These are phyloP conservation scores for Gossypioides kirkii DNA, from an alignment of 345 rosid species.

Conservation along the genomic window DNA sequence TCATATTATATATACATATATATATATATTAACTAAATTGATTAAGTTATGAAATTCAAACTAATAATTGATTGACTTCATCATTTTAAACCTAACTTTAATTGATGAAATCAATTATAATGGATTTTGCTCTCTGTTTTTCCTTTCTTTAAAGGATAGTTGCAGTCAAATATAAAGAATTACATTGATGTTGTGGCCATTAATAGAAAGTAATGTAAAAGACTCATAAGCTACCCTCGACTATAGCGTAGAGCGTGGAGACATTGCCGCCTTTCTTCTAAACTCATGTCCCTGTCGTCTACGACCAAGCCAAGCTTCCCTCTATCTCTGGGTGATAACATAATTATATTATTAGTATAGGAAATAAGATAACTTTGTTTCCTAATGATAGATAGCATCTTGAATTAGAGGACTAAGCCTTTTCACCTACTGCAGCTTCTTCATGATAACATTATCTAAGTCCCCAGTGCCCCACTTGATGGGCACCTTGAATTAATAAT, in stretches of 20 bases:
- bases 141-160: too few species aligned
- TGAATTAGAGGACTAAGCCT: not conserved
- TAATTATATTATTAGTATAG: not conserved
- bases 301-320: not conserved
- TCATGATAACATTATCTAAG: not conserved
- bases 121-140: too few species aligned
- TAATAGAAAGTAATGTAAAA: conserved; percentile 15
- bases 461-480: not conserved
- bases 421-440: not conserved
- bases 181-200: conserved; percentile 1
- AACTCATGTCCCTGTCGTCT: not conserved
- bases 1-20: too few species aligned
- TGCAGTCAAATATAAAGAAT: too few species aligned
- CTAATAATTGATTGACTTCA: too few species aligned
- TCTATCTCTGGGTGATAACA: not conserved
- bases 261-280: not conserved
- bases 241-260: too few species aligned
- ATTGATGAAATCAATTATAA: too few species aligned
- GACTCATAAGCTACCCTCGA: not conserved
- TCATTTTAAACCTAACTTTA: too few species aligned
- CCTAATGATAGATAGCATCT: too few species aligned
- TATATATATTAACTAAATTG: too few species aligned
- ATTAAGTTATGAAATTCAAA: too few species aligned
- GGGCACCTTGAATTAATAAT: not conserved
- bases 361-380: not conserved